Base-by-base conservation (phyloP, 2,329 filamentous ascomycete genomes). In the Penicillium sp. region DNA sequence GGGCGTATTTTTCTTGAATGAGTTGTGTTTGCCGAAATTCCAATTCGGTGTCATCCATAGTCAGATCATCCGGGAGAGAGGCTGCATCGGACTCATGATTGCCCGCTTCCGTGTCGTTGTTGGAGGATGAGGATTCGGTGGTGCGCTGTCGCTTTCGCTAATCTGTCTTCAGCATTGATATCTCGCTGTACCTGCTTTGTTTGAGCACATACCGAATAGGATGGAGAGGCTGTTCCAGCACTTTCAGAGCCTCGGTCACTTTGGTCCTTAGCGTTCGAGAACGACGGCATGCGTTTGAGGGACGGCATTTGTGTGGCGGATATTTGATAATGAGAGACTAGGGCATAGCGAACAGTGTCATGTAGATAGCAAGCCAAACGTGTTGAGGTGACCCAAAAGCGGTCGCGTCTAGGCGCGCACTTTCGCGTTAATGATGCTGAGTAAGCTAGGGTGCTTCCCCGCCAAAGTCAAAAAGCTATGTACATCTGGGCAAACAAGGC, bases 1-100 rank as follows among this genome's bases (percentile, higher is more conserved):
- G 71, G 49, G 69, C 70, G 64, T 77, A 79, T 57, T 75, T 79
- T 49, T 79, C 66, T 49, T 74, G 77, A 23, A 89, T 76, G 26
- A 81, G 80, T 65, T 89, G 85, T 9, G 85, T 88, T 26, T 86
- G 85, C 45, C 79, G 78, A 47, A 82, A 71, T 63, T 89, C 85
- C 60, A 73, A 57, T 43, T 70, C 68, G 16, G 70, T 68, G 50
- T 76, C 73, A 13, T 69, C 64, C 10, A 62, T 51, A 10, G 61
- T 53, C 13, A 31, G 49, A 42, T 60, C 62, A 16, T 65, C 60
- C 13, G 57, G 50, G 10, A 60, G 54, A 15, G 60, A 59, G 61
- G 31, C 44, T 31, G 36, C 38, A n/a, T 31, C 36, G 33, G 33
- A 18, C 18, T 36, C 46, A 31, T 23, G 10, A 38, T 45, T 38